Evolutionary conservation across 352 stramenopile species (phyloP).

Genomic region (Globisporangium canariense): DNA sequence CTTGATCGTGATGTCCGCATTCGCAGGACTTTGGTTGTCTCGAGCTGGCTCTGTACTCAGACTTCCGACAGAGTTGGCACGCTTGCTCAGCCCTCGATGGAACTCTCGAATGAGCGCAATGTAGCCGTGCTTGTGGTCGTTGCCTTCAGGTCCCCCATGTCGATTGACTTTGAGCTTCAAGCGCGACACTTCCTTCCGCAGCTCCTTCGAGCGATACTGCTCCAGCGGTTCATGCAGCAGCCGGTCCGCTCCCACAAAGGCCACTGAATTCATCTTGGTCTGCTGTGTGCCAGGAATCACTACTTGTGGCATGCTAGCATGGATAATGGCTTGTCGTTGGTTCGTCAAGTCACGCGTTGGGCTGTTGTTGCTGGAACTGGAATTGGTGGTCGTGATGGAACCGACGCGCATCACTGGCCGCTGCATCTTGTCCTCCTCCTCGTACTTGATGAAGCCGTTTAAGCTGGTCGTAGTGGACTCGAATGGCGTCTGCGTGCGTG

Average conservation of each 20-base stretch:
- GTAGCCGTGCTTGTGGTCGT: conserved; percentile 40
- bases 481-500: neutral
- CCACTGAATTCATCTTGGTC: neutral
- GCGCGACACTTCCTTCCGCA: conserved; percentile 34
- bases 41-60: neutral
- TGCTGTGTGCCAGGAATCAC: neutral
- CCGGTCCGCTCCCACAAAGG: neutral
- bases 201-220: conserved; percentile 25
- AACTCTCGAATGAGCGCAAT: conserved; percentile 31
- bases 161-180: conserved; percentile 32
- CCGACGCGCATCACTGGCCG: neutral
- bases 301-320: neutral
- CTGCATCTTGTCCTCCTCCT: neutral
- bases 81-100: neutral
- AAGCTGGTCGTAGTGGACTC: neutral
- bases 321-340: neutral
- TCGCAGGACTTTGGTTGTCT: neutral
- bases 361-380: neutral
- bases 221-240: conserved; percentile 33
- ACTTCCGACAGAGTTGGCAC: neutral
- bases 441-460: neutral
- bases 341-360: neutral
- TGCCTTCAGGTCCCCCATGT: conserved; percentile 18
- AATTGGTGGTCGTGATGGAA: neutral
- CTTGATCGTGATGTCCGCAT: conserved; percentile 6